Base-by-base conservation (phyloP, 1,284 basidiomycete species). In the Rhodotorula sp. region DNA sequence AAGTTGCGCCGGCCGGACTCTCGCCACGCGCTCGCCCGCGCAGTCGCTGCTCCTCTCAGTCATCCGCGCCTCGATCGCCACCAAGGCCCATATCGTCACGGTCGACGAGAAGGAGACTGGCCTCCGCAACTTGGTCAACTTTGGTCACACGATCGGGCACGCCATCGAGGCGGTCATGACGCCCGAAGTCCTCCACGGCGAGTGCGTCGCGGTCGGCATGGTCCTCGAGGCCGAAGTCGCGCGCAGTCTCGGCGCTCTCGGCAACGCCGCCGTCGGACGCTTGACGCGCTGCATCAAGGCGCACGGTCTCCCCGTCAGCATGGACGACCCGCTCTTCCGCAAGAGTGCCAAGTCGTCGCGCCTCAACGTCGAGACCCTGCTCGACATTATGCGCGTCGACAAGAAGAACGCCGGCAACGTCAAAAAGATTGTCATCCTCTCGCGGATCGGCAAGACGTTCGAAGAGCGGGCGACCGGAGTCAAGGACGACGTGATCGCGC, bases 121-220 rank as follows among this genome's bases (percentile, higher is more conserved):
- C 55, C 86, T 97, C 54, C 90, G 94, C 73, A 97, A 97, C 83
- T 88, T 97, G 62, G 94, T 97, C 84, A 97, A 97, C 83, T 97
- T 97, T 79, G 95, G 94, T 2, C 95, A 97, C 81, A 92, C 90
- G 50, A 94, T 97, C 78, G 94, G 94, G 0, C 94, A 97, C 83
- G 94, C 94, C 21, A 93, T 97, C 79, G 94, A 97, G 82, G 94
- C 93, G 14, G 87, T 97, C 47, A 83, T 97, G 62, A 95, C 94
- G 0, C 94, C 94, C 18, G 86, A 88, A 23, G 90, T 95, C 73
- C 87, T 97, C 15, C 94, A 97, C 78, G 94, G 94, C 62, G 94
- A 97, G 81, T 97, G 94, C 77, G 88, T 97, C 76, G 88, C 89
- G 68, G 86, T 97, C 49, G 94, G 94, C 14, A 97, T 97, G 89